These are phyloP conservation scores for Drechslerella stenobrocha DNA, from an alignment of 2,329 filamentous ascomycete species.

Conservation along the genomic window DNA sequence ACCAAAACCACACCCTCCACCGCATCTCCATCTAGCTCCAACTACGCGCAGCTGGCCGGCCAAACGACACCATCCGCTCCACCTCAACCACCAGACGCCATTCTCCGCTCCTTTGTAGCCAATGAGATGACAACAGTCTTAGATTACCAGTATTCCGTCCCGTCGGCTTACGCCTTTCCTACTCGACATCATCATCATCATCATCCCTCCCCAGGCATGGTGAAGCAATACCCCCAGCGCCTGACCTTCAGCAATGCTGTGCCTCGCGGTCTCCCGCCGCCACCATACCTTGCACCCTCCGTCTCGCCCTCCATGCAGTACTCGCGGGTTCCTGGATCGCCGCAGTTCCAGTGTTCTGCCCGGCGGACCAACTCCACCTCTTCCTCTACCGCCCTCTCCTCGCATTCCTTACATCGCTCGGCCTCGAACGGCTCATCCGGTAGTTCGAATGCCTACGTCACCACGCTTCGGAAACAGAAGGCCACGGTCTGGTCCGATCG, in stretches of 20 bases:
- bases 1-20: neutral
- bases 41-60: neutral
- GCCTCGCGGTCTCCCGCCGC: slow-evolving; percentile 26
- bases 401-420: slow-evolving; percentile 27
- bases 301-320: slow-evolving; percentile 29
- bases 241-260: slow-evolving; percentile 35
- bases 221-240: slow-evolving; percentile 39
- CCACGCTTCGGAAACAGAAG: slow-evolving; percentile 93
- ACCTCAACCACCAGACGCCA: neutral
- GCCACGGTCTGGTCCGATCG: slow-evolving; percentile 98
- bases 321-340: neutral
- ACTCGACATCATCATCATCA: slow-evolving; percentile 20
- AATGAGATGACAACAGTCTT: slow-evolving; percentile 47
- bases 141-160: slow-evolving; percentile 45
- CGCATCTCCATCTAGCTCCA: neutral
- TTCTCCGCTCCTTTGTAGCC: neutral
- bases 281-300: slow-evolving; percentile 16
- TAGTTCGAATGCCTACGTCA: slow-evolving; percentile 76
- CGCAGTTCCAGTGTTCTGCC: slow-evolving; percentile 19
- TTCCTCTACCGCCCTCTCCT: slow-evolving; percentile 9
- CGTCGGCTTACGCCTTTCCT: slow-evolving; percentile 45
- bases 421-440: slow-evolving; percentile 42
- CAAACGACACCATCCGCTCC: neutral
- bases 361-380: slow-evolving; percentile 42
- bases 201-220: slow-evolving; percentile 14